Conservation (phyloP, 208 protist species). For the Leishmania tarentolae region DNA sequence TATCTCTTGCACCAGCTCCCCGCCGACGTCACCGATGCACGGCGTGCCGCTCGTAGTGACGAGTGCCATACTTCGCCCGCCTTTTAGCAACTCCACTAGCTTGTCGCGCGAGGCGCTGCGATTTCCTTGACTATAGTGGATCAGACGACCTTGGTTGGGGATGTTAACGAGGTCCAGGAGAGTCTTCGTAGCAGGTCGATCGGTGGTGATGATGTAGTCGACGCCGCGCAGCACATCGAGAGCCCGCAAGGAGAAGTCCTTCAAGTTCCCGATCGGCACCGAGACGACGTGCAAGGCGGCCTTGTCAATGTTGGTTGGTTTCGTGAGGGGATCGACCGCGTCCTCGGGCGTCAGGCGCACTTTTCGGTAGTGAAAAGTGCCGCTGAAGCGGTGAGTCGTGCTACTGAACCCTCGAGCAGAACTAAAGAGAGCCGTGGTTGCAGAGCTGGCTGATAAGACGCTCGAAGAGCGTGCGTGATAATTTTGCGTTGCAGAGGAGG, state of each 20-base stretch:
- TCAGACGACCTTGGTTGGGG: constrained; percentile 74
- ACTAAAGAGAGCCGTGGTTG: not conserved
- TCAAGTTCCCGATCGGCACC: constrained; percentile 92
- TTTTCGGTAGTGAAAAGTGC: constrained; percentile 69
- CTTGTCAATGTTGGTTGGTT: constrained; percentile 77
- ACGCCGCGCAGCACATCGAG: constrained; percentile 83
- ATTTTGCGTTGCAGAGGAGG: not conserved
- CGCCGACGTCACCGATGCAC: constrained; percentile 86
- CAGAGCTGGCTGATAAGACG: not conserved
- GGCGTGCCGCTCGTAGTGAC: constrained; percentile 88
- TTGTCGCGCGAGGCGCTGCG: constrained; percentile 60
- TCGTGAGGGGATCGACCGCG: constrained; percentile 80
- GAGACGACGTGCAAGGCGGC: constrained; percentile 85
- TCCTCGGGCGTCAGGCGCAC: constrained; percentile 57
- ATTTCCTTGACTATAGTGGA: constrained; percentile 87
- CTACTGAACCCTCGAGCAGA: constrained; percentile 14
- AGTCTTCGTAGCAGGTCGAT: constrained; percentile 81
- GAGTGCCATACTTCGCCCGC: constrained; percentile 89
- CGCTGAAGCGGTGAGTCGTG: constrained; percentile 5
- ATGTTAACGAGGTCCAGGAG: constrained; percentile 88
- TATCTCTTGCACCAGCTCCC: constrained; percentile 84
- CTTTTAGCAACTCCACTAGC: constrained; percentile 84
- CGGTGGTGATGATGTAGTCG: constrained; percentile 90
- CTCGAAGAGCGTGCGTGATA: not conserved
- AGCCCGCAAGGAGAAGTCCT: constrained; percentile 88